Evolutionary conservation across 371 early-diverging fungal species (phyloP), one percentile per base, ranked within the genome.

Genomic region (Saksenaea oblongispora): DNA sequence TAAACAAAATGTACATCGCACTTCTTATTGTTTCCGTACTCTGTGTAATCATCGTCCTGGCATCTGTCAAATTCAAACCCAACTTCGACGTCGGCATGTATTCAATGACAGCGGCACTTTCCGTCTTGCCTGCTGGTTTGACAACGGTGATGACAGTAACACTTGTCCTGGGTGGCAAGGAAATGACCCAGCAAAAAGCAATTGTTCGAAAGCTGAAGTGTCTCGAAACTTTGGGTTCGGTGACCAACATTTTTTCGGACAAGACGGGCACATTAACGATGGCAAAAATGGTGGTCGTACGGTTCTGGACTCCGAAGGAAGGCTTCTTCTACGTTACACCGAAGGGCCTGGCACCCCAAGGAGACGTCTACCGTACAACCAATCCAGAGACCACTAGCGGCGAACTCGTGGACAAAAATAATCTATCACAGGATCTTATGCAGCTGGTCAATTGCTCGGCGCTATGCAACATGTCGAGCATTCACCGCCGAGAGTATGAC

Each of bases 111-210:
- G 76, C 96, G 54, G 96, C 93, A 11, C 93, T 98, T 47, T 92
- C 96, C 22, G 93, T 96, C 35, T 92, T 98, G 59, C 99, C 99
- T 26, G 97, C 97, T 75, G 99, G 98, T 67, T 80, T 97, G n/a
- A 90, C 96, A 24, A 95, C 96, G 18, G 95, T 96, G 8, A 78
- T 89, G 37, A 92, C 93, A 0, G 85, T 97, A 28, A 93, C 96
- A 7, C 92, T 97, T 89, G 95, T 95, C 0, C 60, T 94, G 34
- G 93, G 93, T 65, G 97, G 95, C 31, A 76, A 82, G n/a, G 78
- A 92, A 27, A 91, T 97, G 93, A 91, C 94, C 26, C 75, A 80
- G 35, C 83, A 88, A 60, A 86, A 91, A 59, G 95, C 73, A 2
- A 57, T 75, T 22, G 70, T 75, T 11, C 72, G 75, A 17, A 75